These are phyloP conservation scores for Puccinia hordei DNA, from an alignment of 1,284 basidiomycete genomes.

Conservation along the genomic window DNA sequence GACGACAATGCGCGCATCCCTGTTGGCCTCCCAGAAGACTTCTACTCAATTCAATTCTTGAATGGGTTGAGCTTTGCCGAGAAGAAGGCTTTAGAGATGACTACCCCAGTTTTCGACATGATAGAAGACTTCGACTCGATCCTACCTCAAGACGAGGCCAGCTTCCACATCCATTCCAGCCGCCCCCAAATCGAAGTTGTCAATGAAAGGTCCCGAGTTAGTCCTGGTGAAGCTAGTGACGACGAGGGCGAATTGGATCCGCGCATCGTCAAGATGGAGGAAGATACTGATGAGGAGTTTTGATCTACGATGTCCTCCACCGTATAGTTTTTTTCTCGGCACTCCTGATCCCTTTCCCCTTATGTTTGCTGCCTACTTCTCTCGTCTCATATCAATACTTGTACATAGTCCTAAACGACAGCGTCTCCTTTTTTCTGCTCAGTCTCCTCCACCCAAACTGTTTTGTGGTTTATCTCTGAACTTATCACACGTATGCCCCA, in stretches of 20 bases:
- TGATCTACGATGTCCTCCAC: neutral
- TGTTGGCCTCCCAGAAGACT: conserved; percentile 36
- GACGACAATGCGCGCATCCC: conserved; percentile 8
- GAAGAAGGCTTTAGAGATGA: conserved; percentile 22
- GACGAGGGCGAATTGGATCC: neutral
- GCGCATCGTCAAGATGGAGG: neutral
- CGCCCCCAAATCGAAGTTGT: conserved; percentile 1
- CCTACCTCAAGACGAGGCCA: neutral
- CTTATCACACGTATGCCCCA: neutral
- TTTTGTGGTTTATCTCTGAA: too few relatives aligned
- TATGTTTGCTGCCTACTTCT: neutral
- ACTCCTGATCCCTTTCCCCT: neutral
- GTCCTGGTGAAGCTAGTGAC: neutral
- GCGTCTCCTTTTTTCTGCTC: too few relatives aligned
- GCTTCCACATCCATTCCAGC: neutral
- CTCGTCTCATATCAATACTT: too few relatives aligned
- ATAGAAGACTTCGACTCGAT: conserved; percentile 6
- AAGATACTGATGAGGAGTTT: neutral
- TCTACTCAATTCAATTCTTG: conserved; percentile 16
- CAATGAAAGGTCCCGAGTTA: neutral
- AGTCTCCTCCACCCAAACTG: too few relatives aligned
- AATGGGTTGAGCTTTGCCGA: neutral
- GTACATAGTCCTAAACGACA: too few relatives aligned
- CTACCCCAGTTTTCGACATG: conserved; percentile 27
- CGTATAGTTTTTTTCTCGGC: neutral